phyloP scores from a whole-genome alignment of 495 filamentous ascomycete species.

The Glutinoglossum americanum region DNA sequence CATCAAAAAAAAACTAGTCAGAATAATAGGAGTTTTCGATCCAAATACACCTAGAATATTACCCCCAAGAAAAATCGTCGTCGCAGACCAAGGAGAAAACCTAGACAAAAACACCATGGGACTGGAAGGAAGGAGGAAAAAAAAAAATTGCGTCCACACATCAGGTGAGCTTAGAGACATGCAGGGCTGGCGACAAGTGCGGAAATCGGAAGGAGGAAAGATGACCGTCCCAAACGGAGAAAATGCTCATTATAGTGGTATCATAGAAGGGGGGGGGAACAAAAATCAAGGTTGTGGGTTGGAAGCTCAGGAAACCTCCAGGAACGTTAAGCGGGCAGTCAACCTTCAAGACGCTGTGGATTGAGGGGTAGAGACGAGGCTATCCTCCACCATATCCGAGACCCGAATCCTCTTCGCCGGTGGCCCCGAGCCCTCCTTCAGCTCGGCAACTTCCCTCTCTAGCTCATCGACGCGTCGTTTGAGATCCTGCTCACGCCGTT shows the following conservation, averaged over 20 bases:
- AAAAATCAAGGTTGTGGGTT: neutral
- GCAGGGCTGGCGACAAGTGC: neutral
- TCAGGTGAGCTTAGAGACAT: neutral
- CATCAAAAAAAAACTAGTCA: neutral
- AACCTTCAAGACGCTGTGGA: neutral
- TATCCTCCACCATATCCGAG: conserved; percentile 16
- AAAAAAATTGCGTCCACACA: neutral
- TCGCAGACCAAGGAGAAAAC: neutral
- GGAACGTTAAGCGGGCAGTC: neutral
- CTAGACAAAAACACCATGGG: neutral
- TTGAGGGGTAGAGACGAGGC: neutral
- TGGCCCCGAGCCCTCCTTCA: conserved; percentile 6
- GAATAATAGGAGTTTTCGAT: neutral
- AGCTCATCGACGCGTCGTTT: conserved; percentile 65
- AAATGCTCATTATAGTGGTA: neutral
- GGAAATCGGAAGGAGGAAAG: neutral
- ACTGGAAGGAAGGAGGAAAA: neutral
- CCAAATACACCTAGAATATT: neutral
- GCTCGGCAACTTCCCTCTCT: conserved; percentile 37
- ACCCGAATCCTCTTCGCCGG: conserved; percentile 18
- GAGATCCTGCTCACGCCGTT: conserved; percentile 58
- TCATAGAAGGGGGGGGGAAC: neutral
- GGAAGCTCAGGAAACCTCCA: too few species aligned
- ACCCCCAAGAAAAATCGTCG: neutral
- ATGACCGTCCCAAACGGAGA: neutral